phyloP scores from a whole-genome alignment of 176 grass and related monocot genomes.

The Phoenix dactylifera region DNA sequence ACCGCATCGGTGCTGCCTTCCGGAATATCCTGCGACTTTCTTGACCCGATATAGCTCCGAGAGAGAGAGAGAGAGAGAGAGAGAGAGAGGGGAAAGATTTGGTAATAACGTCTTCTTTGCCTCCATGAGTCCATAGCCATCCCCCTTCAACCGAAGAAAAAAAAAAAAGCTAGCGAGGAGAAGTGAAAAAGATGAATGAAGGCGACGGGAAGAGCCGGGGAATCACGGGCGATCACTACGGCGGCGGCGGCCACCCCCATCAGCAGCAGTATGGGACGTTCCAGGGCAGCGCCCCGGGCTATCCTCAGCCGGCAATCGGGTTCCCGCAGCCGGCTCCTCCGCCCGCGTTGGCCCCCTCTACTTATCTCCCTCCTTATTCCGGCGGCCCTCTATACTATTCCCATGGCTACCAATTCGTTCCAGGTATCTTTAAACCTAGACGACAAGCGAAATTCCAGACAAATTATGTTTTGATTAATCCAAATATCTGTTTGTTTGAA shows the following conservation, averaged over 20 bases:
- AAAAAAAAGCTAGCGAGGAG: neutral
- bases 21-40: too few species aligned
- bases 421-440: conserved; percentile 28
- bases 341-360: conserved; percentile 14
- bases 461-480: too few species aligned
- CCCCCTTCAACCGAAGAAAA: too few species aligned
- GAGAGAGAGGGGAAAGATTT: too few species aligned
- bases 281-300: conserved; percentile 7
- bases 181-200: conserved; percentile 13
- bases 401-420: conserved; percentile 58
- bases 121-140: too few species aligned
- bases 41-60: too few species aligned
- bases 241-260: conserved; percentile 6
- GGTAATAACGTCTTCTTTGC: too few species aligned
- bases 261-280: conserved; percentile 23
- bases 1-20: too few species aligned
- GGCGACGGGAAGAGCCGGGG: neutral
- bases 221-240: conserved; percentile 4
- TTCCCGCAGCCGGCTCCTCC: conserved; percentile 23
- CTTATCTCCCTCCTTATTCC: conserved; percentile 38
- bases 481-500: too few species aligned
- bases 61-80: too few species aligned
- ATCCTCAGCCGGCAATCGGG: conserved; percentile 17
- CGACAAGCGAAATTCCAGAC: too few species aligned
- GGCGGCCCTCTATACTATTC: conserved; percentile 44